phyloP scores from a whole-genome alignment of 495 filamentous ascomycete species.

The Aspergillus kassunensis region DNA sequence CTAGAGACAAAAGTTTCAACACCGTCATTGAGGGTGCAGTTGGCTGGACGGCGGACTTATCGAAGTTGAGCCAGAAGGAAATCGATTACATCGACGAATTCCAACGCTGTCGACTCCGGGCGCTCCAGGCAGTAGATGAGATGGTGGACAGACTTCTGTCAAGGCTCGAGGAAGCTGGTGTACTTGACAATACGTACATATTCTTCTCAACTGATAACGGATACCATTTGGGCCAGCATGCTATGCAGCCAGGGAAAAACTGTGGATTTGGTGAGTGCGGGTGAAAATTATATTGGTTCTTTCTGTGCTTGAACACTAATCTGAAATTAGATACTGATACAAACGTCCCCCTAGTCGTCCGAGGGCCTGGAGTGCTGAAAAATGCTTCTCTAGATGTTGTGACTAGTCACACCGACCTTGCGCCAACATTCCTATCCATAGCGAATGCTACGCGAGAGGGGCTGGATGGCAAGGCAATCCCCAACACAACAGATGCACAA shows the following conservation, averaged over 20 bases:
- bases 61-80: constrained; percentile 43
- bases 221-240: constrained; percentile 65
- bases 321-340: constrained; percentile 55
- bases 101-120: constrained; percentile 54
- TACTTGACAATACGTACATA: constrained; percentile 63
- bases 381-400: constrained; percentile 46
- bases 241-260: constrained; percentile 64
- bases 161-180: constrained; percentile 43
- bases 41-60: constrained; percentile 53
- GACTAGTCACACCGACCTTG: constrained; percentile 63
- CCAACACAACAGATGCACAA: constrained; percentile 30
- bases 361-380: constrained; percentile 53
- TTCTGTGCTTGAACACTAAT: neutral
- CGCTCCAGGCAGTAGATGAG: constrained; percentile 65
- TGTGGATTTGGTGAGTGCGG: constrained; percentile 62
- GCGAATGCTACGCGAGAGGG: constrained; percentile 37
- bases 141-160: constrained; percentile 53
- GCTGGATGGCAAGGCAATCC: constrained; percentile 53
- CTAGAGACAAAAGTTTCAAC: constrained; percentile 31
- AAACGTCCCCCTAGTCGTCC: constrained; percentile 57
- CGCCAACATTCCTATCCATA: constrained; percentile 56
- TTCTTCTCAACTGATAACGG: constrained; percentile 68
- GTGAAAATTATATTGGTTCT: neutral
- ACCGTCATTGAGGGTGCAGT: constrained; percentile 45
- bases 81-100: constrained; percentile 63